Base-by-base conservation (phyloP, 768 basidiomycete genomes). In the Artomyces pyxidatus region DNA sequence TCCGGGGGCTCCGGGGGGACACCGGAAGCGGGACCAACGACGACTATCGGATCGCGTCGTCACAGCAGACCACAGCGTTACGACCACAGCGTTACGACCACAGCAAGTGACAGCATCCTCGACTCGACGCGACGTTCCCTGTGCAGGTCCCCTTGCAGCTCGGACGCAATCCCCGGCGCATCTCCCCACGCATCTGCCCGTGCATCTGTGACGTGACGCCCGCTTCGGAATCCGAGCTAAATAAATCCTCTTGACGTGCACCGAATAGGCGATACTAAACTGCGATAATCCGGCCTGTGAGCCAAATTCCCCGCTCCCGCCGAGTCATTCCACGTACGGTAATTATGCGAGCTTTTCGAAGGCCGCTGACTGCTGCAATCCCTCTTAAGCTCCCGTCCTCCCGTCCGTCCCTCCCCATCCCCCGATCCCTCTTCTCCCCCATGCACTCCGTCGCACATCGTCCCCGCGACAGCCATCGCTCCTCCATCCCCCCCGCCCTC, bases 361-460 rank as follows among this genome's bases (percentile, higher is more conserved):
- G 39, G 23, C n/a, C 16, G 6, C 39, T 25, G 14, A 12, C 39
- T 21, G 39, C 23, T 21, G 16, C 21, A 14, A 21, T 17, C 39
- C 39, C 39, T 41, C 39, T 41, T 41, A 51, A 29, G 46, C 52
- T 16, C 50, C 40, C 26, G 35, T 47, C n/a, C 45, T 48, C 27
- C 25, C 53, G 50, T 42, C 58, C 56, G 25, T 53, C 63, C 47
- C 50, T 50, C 35, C 48, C 27, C 53, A 47, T 27, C 42, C 57
- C 53, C 50, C 42, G 57, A 59, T 55, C 62, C 54, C 48, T 59
- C 52, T 63, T 55, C 60, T 61, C 55, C 54, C 59, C 50, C 55
- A 61, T 61, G 61, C 54, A 47, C 37, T 52, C 46, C 17, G 42
- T 37, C 51, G 45, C 56, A 47, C 57, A 26, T 40, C 53, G 42